Evolutionary conservation across 108 stramenopile genomes (phyloP), one percentile per base, ranked within the genome.

Genomic region (Conticribra weissflogii): DNA sequence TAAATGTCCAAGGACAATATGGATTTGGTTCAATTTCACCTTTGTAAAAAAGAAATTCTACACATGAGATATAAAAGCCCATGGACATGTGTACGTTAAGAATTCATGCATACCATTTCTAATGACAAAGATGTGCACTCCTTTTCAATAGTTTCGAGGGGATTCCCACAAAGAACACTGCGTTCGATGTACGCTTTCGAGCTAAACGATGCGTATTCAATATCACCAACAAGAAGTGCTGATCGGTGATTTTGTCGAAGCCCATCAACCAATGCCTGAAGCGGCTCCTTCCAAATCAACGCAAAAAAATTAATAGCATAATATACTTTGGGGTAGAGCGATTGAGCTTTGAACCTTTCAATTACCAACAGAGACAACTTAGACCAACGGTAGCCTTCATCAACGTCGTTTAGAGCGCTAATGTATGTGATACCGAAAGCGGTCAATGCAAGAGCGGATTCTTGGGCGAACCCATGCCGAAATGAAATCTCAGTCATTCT

Each of bases 271-370:
- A 19, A 19, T 3, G 65, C 16, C 44, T 66, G 54, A 2, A 66
- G 32, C 5, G 65, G 65, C 52, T 70, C 69, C 19, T 19, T 14
- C 24, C 61, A 70, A n/a, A n/a, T n/a, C n/a, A n/a, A n/a, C n/a
- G n/a, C n/a, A 16, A 25, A 32, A 1, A 24, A 12, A 19, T 23
- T 1, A 21, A 31, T 18, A 31, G 17, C 21, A 16, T 33, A 47
- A 45, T 29, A n/a, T 21, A 17, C 24, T 50, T 33, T 62, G 8
- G 69, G 62, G 23, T 57, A 32, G 14, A 28, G 24, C 3, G 36
- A 34, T 27, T 62, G 50, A 23, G 50, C 50, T 23, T 62, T 32
- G 16, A 70, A 60, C 21, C 19, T 70, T 24, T 70, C 24, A 16
- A 63, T 23, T 15, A 70, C 8, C 8, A 27, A 31, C 16, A 70